phyloP scores from a whole-genome alignment of 345 rosid genomes.

The Salix dunnii region DNA sequence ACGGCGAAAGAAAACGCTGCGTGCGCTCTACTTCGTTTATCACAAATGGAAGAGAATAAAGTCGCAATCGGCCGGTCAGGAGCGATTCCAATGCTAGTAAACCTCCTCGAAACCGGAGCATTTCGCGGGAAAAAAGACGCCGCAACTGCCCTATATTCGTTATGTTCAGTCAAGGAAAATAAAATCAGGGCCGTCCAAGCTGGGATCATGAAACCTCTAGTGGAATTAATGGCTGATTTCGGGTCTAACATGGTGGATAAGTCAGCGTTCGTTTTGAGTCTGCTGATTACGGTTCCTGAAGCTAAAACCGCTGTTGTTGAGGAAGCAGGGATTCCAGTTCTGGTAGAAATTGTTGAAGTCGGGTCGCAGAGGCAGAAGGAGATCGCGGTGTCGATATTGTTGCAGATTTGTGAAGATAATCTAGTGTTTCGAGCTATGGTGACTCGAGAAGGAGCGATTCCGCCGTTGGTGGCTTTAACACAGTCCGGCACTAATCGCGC shows the following conservation, averaged over 20 bases:
- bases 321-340: slow-evolving; percentile 87
- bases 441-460: slow-evolving; percentile 91
- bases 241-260: slow-evolving; percentile 96
- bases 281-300: slow-evolving; percentile 54
- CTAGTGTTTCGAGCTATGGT: slow-evolving; percentile 63
- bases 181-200: slow-evolving; percentile 74
- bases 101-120: slow-evolving; percentile 62
- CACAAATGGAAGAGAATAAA: slow-evolving; percentile 83
- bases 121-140: slow-evolving; percentile 90
- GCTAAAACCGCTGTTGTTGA: slow-evolving; percentile 69
- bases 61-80: slow-evolving; percentile 85
- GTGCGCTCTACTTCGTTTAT: slow-evolving; percentile 81
- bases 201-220: slow-evolving; percentile 74
- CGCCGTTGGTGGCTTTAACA: slow-evolving; percentile 78
- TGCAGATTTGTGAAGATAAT: slow-evolving; percentile 71
- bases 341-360: slow-evolving; percentile 81
- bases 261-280: slow-evolving; percentile 67
- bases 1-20: slow-evolving; percentile 90
- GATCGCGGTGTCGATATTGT: slow-evolving; percentile 61
- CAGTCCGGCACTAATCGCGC: slow-evolving; percentile 87
- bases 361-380: slow-evolving; percentile 91
- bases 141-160: slow-evolving; percentile 77
- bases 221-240: slow-evolving; percentile 93
- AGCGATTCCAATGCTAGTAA: slow-evolving; percentile 69
- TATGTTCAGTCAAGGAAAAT: slow-evolving; percentile 79